Conservation (phyloP, 2,329 filamentous ascomycete species). For the Westerdykella sp. region DNA sequence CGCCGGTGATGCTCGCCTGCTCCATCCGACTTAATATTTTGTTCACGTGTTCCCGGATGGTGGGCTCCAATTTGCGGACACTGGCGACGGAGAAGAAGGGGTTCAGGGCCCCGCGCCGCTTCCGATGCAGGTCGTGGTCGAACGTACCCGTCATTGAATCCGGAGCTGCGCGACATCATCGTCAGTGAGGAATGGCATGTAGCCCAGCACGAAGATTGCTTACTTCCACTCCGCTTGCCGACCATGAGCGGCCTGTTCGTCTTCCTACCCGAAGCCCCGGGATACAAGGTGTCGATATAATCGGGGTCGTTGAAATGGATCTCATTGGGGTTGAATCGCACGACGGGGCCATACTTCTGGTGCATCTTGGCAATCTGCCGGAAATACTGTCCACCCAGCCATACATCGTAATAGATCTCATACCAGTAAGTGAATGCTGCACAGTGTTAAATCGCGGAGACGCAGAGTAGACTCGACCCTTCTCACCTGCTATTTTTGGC, state of each 20-base stretch:
- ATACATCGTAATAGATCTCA: conserved; percentile 11
- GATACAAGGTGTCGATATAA: too few species aligned
- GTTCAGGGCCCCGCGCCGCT: conserved; percentile 16
- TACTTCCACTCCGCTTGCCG: too few species aligned
- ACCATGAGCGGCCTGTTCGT: too few species aligned
- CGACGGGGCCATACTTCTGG: conserved; percentile 25
- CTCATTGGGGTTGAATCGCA: conserved; percentile 27
- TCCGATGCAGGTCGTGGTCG: conserved; percentile 20
- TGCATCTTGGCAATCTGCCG: conserved; percentile 38
- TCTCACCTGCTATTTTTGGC: too few species aligned
- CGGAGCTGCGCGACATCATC: too few species aligned
- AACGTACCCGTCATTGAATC: conserved; percentile 12
- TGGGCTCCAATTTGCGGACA: conserved; percentile 13
- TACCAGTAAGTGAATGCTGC: too few species aligned
- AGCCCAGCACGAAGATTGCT: too few species aligned
- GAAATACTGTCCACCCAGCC: conserved; percentile 29
- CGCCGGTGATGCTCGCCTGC: conserved; percentile 7
- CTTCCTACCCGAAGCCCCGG: too few species aligned
- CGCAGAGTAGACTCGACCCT: too few species aligned
- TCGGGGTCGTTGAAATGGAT: conserved; percentile 25
- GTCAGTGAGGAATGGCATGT: too few species aligned
- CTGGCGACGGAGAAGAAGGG: conserved; percentile 22
- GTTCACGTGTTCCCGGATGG: conserved; percentile 11
- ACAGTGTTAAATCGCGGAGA: too few species aligned
- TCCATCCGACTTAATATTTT: conserved; percentile 9